phyloP scores from a whole-genome alignment of 2,329 filamentous ascomycete species.

The Neonectria magnoliae region DNA sequence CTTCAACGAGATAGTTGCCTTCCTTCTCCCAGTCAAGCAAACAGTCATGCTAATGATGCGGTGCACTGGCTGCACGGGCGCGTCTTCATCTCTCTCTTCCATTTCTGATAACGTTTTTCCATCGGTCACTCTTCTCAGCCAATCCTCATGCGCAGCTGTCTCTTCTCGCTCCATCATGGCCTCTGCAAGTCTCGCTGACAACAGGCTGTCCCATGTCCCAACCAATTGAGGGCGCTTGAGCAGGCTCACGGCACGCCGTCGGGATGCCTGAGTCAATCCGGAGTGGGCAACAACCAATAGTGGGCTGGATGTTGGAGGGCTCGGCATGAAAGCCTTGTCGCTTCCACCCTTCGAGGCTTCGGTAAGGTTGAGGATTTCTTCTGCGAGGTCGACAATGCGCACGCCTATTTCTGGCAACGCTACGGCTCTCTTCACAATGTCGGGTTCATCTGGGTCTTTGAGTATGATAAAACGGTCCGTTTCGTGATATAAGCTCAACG shows the following conservation, averaged over 20 bases:
- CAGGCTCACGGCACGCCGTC: neutral
- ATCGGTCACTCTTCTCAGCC: neutral
- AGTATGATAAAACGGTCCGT: slow-evolving; percentile 13
- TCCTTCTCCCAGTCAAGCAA: slow-evolving; percentile 3
- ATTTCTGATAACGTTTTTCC: neutral
- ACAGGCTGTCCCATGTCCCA: neutral
- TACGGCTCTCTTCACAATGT: neutral
- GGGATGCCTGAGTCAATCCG: neutral
- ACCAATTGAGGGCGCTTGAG: neutral
- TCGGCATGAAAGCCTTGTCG: neutral
- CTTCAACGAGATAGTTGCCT: neutral
- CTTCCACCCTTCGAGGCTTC: neutral
- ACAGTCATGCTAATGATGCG: slow-evolving; percentile 26
- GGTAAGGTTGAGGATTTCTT: neutral
- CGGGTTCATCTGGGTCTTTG: slow-evolving; percentile 18
- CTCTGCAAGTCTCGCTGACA: neutral
- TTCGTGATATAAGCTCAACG: slow-evolving; percentile 5
- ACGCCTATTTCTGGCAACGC: neutral
- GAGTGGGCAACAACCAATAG: neutral
- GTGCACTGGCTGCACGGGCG: slow-evolving; percentile 12
- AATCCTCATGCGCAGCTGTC: slow-evolving; percentile 5
- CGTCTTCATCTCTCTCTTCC: neutral
- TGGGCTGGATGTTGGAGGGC: neutral
- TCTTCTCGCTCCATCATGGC: slow-evolving; percentile 18
- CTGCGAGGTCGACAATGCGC: neutral